Evolutionary conservation across 2,329 filamentous ascomycete species (phyloP).

Genomic region (Pyricularia pennisetigena): DNA sequence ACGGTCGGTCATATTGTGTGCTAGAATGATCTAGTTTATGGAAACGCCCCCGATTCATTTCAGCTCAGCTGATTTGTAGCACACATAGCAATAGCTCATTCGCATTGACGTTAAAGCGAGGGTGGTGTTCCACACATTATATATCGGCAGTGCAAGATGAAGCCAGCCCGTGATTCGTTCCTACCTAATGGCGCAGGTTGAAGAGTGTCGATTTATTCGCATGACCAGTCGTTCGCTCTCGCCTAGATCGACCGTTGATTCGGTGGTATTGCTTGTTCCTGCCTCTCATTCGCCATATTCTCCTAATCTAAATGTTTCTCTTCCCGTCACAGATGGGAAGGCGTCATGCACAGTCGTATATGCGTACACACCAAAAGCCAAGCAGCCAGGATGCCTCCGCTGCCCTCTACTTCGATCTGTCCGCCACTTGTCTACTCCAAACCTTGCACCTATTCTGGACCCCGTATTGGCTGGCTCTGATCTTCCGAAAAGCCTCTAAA

Average conservation of each 20-base stretch:
- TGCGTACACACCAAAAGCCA: not conserved
- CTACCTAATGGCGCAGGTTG: not conserved
- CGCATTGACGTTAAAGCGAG: not conserved
- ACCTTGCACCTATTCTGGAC: not conserved
- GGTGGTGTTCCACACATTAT: not conserved
- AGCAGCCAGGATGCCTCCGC: not conserved
- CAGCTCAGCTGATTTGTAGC: not conserved
- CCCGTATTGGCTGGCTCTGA: not conserved
- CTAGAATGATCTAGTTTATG: constrained; percentile 1
- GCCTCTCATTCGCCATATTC: not conserved
- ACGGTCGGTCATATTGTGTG: constrained; percentile 7
- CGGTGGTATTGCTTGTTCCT: not conserved
- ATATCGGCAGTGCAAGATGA: not conserved
- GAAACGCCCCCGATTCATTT: not conserved
- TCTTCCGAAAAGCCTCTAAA: not conserved
- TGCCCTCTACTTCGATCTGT: not conserved
- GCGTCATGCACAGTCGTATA: not conserved
- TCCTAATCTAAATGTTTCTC: not conserved
- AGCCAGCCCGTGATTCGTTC: not conserved
- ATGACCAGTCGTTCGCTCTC: not conserved
- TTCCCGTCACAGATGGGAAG: not conserved
- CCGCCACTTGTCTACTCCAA: not conserved
- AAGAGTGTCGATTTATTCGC: not conserved
- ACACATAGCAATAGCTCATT: not conserved
- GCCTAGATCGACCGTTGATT: not conserved